Percentiles rank a stretch among this genome's conserved stretches.
Conservation (phyloP, 768 basidiomycete genomes). For the Tephrocybe sp. region DNA sequence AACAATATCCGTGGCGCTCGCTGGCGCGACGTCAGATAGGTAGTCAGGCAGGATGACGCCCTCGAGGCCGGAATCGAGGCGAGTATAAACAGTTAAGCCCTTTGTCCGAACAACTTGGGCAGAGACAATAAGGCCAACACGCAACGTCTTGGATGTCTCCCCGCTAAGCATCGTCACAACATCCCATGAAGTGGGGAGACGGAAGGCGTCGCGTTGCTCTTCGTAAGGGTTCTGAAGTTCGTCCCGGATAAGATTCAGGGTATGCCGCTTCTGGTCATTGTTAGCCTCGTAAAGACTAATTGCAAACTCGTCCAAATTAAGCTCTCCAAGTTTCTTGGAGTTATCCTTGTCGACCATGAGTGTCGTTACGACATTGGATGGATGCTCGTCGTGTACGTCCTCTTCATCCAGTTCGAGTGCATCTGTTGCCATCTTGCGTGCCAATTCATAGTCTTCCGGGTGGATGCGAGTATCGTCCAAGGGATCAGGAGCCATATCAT, state of each 20-base stretch:
- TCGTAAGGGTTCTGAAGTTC: constrained; percentile 82
- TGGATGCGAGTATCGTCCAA: constrained; percentile 96
- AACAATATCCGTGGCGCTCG: constrained; percentile 47
- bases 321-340: constrained; percentile 79
- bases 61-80: constrained; percentile 93
- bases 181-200: constrained; percentile 68
- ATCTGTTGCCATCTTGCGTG: constrained; percentile 97
- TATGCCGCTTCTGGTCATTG: constrained; percentile 84
- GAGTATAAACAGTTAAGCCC: constrained; percentile 54
- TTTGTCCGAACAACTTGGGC: constrained; percentile 63
- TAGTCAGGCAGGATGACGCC: constrained; percentile 67
- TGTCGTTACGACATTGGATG: constrained; percentile 82
- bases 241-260: constrained; percentile 83
- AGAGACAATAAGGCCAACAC: constrained; percentile 79
- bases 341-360: constrained; percentile 85
- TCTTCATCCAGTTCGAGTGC: constrained; percentile 98
- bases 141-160: constrained; percentile 79
- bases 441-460: constrained; percentile 96
- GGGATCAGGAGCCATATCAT: constrained; percentile 79
- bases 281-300: constrained; percentile 85
- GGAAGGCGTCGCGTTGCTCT: constrained; percentile 71
- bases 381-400: constrained; percentile 89
- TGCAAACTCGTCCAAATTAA: constrained; percentile 96
- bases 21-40: constrained; percentile 48
- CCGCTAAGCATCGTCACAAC: constrained; percentile 95